Evolutionary conservation across 2,329 filamentous ascomycete species (phyloP).

Genomic region (Plenodomus biglobosus): DNA sequence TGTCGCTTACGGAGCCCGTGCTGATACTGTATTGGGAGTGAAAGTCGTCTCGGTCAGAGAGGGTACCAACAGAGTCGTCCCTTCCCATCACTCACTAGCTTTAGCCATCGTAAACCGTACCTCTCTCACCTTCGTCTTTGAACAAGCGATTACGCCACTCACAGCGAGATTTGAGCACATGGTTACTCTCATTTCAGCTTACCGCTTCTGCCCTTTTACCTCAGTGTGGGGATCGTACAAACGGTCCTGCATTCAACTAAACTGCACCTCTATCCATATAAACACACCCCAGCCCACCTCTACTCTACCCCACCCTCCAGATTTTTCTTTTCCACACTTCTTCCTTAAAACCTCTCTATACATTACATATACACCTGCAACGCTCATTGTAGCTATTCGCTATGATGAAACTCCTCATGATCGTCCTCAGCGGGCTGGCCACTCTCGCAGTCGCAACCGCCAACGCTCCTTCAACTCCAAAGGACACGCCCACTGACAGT

Average conservation of each 20-base stretch:
- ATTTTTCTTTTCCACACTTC: neutral
- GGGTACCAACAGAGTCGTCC: neutral
- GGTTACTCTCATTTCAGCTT: neutral
- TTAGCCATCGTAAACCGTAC: neutral
- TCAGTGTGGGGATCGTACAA: neutral
- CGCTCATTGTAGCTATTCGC: neutral
- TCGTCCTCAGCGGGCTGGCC: neutral
- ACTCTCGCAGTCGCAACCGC: neutral
- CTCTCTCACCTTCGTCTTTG: neutral
- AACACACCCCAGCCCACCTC: neutral
- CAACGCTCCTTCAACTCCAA: neutral
- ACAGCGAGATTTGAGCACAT: neutral
- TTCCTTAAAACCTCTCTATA: neutral
- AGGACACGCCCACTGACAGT: neutral
- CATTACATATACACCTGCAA: neutral
- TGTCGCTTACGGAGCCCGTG: too few species aligned
- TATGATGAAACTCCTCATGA: neutral
- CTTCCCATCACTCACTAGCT: neutral
- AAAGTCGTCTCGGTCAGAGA: neutral
- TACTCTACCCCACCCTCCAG: neutral
- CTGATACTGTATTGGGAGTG: too few species aligned
- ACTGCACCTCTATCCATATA: neutral
- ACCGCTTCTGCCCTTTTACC: neutral
- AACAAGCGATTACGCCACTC: neutral
- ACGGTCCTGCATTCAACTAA: neutral